These are phyloP conservation scores for Penicillium sp. DNA, from an alignment of 2,329 filamentous ascomycete species.

Conservation along the genomic window DNA sequence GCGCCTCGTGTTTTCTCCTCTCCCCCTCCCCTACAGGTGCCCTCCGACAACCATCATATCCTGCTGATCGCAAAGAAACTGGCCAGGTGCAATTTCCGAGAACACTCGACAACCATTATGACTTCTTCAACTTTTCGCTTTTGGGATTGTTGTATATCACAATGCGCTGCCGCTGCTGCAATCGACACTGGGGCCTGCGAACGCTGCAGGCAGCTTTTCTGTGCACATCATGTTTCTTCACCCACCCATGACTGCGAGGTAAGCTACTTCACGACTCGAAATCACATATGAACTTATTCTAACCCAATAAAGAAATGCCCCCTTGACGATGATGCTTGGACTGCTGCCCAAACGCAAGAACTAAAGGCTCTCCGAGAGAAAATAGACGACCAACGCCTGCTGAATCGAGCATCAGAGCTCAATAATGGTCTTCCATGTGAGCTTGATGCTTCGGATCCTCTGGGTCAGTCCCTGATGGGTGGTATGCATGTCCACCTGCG, in stretches of 20 bases:
- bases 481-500: conserved; percentile 10
- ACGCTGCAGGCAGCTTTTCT: conserved; percentile 6
- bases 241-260: conserved; percentile 4
- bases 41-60: not conserved
- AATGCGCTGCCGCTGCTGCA: conserved; percentile 3
- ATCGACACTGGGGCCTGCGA: conserved; percentile 7
- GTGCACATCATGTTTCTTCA: conserved; percentile 5
- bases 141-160: conserved; percentile 3
- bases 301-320: conserved; percentile 2
- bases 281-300: not conserved
- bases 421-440: conserved; percentile 6
- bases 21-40: not conserved
- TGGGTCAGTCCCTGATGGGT: conserved; percentile 4
- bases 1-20: not conserved
- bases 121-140: conserved; percentile 5
- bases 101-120: not conserved
- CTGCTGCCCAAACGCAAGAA: conserved; percentile 2
- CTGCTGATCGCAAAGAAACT: not conserved
- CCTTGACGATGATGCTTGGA: conserved; percentile 5
- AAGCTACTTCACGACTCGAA: not conserved
- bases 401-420: conserved; percentile 1
- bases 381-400: conserved; percentile 4
- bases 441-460: conserved; percentile 6
- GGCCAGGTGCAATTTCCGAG: not conserved
- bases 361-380: conserved; percentile 1